Base-by-base conservation (phyloP, 768 basidiomycete genomes). In the Coprinellus micaceus region DNA sequence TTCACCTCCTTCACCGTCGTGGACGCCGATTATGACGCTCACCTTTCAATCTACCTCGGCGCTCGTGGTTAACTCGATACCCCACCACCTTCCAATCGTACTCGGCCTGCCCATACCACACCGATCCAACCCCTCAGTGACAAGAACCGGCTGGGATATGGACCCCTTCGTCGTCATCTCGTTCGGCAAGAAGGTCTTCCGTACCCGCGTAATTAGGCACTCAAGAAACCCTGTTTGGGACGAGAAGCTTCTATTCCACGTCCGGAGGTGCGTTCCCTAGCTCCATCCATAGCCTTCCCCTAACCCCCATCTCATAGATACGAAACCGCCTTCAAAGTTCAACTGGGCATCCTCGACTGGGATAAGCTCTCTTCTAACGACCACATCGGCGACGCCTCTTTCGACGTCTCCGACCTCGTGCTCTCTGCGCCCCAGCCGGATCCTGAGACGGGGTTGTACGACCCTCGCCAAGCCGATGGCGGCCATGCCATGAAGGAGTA, bases 131-230 rank as follows among this genome's bases (percentile, higher is more conserved):
- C 33, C 6, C 33, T 6, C 54, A 91, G 90, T 92, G 84, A 92
- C 87, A 1, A 83, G 89, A 0, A 90, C 84, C 0, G 91, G 90
- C 0, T 94, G 87, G 82, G 95, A 98, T 67, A 97, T 98, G 94
- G 94, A 98, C 64, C 94, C 95, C 0, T 98, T 98, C 65, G 90
- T 92, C 22, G 94, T 99, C 59, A 82, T 95, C 60, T 93, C 92
- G 2, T 99, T 99, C 60, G 92, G 95, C 28, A 95, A 94, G 75
- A 98, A 97, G 69, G 91, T 98, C 4, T 98, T 98, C 74, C 81
- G 95, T 2, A 98, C 95, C 0, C 86, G 90, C 29, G 85, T 94
- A 25, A 85, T 94, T 53, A 82, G 94, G 3, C 92, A 94, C 69
- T 86, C 83, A 0, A 74, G 73, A 56, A 93, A 91, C 67, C 96